These are phyloP conservation scores for Buxus sempervirens DNA, from an alignment of 164 flowering plant genomes.

Conservation along the genomic window DNA sequence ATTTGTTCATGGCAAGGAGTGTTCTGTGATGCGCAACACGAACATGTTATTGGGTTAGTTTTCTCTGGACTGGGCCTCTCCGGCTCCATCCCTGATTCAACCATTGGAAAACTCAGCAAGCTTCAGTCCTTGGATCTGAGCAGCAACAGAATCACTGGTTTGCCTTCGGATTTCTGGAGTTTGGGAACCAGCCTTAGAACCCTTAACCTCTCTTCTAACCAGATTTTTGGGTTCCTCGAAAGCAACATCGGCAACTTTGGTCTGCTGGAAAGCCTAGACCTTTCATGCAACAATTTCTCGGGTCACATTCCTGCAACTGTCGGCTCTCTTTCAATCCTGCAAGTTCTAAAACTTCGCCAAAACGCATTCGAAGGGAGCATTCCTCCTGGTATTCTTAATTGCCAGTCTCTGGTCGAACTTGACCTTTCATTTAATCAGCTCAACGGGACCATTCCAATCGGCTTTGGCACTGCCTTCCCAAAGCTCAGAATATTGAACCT, in stretches of 20 bases:
- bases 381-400: neutral
- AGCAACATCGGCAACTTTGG: slow-evolving; percentile 42
- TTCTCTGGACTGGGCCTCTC: slow-evolving; percentile 3
- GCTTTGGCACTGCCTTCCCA: neutral
- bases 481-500: neutral
- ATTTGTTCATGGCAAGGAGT: neutral
- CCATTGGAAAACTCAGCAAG: neutral
- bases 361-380: neutral
- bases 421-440: neutral
- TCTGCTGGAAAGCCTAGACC: neutral
- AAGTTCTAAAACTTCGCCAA: neutral
- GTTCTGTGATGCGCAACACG: neutral
- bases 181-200: neutral
- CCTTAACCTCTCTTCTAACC: slow-evolving; percentile 56
- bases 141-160: slow-evolving; percentile 46
- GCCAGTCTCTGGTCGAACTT: neutral
- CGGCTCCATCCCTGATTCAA: neutral
- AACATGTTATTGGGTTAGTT: neutral
- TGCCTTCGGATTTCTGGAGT: slow-evolving; percentile 6
- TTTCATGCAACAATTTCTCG: slow-evolving; percentile 4
- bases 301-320: neutral
- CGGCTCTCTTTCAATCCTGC: neutral
- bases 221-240: neutral
- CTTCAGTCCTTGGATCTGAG: neutral
- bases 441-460: neutral